A percentile compares a stretch with the other conserved stretches of the same genome.
Conservation (phyloP, 129 eudicot species). For the Helianthus annuus region HanXRQr2.0-SUNRISE NC_035439.2:126950269-126950768, state of each 20-base stretch:
- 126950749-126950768: too few species aligned
- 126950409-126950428: slow-evolving; percentile 11
- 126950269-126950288: slow-evolving; percentile 35
- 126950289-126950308: slow-evolving; percentile 31
- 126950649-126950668: background rate
- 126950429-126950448: slow-evolving; percentile 32
- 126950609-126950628: slow-evolving; percentile 18
- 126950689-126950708: too few species aligned
- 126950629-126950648: background rate
- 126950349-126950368: slow-evolving; percentile 33
- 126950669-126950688: too few species aligned
- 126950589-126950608: background rate
- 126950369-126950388: slow-evolving; percentile 17
- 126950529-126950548: slow-evolving; percentile 28
- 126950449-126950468: slow-evolving; percentile 44
- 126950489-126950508: slow-evolving; percentile 38
- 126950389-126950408: slow-evolving; percentile 11
- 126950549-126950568: slow-evolving; percentile 21
- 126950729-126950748: too few species aligned
- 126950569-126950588: slow-evolving; percentile 15
- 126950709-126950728: too few species aligned
- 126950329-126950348: slow-evolving; percentile 28
- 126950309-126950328: slow-evolving; percentile 37
- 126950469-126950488: slow-evolving; percentile 45
- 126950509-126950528: slow-evolving; percentile 46